These are phyloP conservation scores for Aspergillus melleus DNA, from an alignment of 2,329 filamentous ascomycete species.

Conservation along the genomic window DNA sequence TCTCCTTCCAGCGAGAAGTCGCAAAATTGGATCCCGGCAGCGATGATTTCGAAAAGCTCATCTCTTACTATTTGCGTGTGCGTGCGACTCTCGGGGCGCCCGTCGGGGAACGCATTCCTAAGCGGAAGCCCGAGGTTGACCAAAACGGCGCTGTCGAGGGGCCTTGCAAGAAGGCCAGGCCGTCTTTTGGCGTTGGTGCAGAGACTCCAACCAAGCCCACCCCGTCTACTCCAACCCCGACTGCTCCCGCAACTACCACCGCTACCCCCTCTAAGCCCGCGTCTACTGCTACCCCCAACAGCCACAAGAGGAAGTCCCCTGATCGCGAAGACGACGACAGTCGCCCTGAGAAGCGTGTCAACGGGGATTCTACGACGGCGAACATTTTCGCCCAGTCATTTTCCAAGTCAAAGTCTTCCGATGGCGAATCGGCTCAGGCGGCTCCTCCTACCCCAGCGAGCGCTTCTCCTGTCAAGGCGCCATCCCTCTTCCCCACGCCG, in stretches of 20 bases:
- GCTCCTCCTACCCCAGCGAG: conserved; percentile 5
- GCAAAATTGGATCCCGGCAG: conserved; percentile 31
- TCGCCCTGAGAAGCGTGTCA: conserved; percentile 20
- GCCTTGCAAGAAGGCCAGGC: conserved; percentile 26
- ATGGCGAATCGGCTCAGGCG: conserved; percentile 4
- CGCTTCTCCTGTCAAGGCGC: conserved; percentile 14
- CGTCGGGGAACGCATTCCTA: conserved; percentile 23
- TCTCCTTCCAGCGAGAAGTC: conserved; percentile 35
- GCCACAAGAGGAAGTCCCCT: conserved; percentile 21
- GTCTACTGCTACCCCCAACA: not conserved
- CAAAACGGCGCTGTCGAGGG: conserved; percentile 15
- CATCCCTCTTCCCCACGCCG: conserved; percentile 23
- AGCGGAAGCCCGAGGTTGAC: conserved; percentile 29
- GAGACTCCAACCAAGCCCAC: not conserved
- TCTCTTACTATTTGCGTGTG: conserved; percentile 40
- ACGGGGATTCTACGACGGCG: conserved; percentile 28
- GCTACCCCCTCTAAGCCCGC: not conserved
- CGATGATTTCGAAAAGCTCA: conserved; percentile 36
- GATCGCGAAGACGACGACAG: conserved; percentile 19
- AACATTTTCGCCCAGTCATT: conserved; percentile 33
- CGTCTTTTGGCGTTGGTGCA: conserved; percentile 8
- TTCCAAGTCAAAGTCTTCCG: conserved; percentile 22
- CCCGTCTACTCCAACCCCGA: conserved; percentile 1
- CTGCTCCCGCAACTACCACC: conserved; percentile 10
- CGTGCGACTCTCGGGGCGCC: conserved; percentile 40